A percentile compares a stretch with the other conserved stretches of the same genome.
phyloP scores from a whole-genome alignment of 2,329 filamentous ascomycete species.

The Trichophyton verrucosum region DNA sequence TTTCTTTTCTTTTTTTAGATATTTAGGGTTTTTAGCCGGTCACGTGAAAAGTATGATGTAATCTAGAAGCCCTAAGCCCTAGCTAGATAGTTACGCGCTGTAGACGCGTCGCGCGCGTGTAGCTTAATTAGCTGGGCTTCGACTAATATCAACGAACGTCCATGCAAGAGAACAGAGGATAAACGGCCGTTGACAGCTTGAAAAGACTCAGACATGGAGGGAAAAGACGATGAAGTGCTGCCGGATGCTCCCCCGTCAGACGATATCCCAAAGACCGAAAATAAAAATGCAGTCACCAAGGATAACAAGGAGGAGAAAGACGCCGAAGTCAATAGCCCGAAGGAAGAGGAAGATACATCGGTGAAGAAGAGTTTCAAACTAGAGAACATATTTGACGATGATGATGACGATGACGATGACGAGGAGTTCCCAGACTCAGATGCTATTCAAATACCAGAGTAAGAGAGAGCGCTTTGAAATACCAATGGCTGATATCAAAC shows the following conservation, averaged over 20 bases:
- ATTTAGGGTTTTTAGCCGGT: neutral
- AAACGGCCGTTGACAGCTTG: neutral
- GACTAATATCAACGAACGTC: neutral
- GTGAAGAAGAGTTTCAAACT: slow-evolving; percentile 25
- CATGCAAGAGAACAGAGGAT: neutral
- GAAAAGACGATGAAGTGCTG: slow-evolving; percentile 8
- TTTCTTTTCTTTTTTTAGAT: neutral
- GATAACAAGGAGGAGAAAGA: neutral
- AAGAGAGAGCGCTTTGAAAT: neutral
- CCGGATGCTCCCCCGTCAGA: slow-evolving; percentile 10
- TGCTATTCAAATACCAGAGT: slow-evolving; percentile 21
- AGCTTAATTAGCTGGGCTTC: neutral
- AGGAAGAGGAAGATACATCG: neutral
- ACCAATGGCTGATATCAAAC: neutral
- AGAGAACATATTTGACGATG: slow-evolving; percentile 49
- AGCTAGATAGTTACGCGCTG: neutral
- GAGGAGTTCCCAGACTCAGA: slow-evolving; percentile 45
- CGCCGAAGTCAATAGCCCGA: neutral
- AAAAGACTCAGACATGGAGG: slow-evolving; percentile 5
- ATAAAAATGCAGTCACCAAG: neutral
- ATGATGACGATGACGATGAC: slow-evolving; percentile 44
- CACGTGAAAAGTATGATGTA: neutral
- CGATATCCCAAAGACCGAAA: neutral
- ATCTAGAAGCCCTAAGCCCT: neutral
- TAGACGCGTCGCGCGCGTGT: slow-evolving; percentile 3